A percentile compares a stretch with the other conserved stretches of the same genome.
phyloP scores from a whole-genome alignment of 2,329 filamentous ascomycete genomes.

The Beauveria sp. region DNA sequence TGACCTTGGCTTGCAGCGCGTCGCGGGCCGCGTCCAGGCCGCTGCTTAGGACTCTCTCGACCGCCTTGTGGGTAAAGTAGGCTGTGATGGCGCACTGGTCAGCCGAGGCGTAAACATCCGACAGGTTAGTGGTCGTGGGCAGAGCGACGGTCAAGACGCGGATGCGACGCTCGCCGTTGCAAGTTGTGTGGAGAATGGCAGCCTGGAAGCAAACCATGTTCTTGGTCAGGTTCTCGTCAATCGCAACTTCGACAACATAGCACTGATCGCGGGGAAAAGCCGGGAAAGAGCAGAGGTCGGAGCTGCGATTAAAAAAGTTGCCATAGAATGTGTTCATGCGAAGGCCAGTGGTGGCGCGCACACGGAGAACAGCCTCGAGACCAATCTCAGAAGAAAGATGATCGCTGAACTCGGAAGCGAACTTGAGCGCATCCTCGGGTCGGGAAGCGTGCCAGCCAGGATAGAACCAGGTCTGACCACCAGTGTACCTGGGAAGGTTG shows the following conservation, averaged over 20 bases:
- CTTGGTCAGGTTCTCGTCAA: slow-evolving; percentile 89
- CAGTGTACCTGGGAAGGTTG: slow-evolving; percentile 91
- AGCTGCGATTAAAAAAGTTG: slow-evolving; percentile 98
- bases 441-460: slow-evolving; percentile 94
- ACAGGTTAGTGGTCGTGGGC: slow-evolving; percentile 83
- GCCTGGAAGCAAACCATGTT: slow-evolving; percentile 89
- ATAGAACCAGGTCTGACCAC: slow-evolving; percentile 97
- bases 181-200: slow-evolving; percentile 92
- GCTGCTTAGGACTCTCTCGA: slow-evolving; percentile 77
- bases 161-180: slow-evolving; percentile 93
- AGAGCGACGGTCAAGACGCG: slow-evolving; percentile 88
- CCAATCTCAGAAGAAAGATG: slow-evolving; percentile 96
- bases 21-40: slow-evolving; percentile 88
- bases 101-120: slow-evolving; percentile 88
- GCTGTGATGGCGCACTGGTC: slow-evolving; percentile 89
- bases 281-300: slow-evolving; percentile 94
- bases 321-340: slow-evolving; percentile 98
- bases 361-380: slow-evolving; percentile 88
- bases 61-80: slow-evolving; percentile 96
- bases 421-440: slow-evolving; percentile 94
- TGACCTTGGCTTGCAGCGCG: slow-evolving; percentile 81
- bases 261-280: slow-evolving; percentile 96
- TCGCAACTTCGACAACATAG: slow-evolving; percentile 96
- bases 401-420: slow-evolving; percentile 92
- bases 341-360: slow-evolving; percentile 87